phyloP scores from a whole-genome alignment of 2,329 filamentous ascomycete species.

The Pseudocercospora vitis region DNA sequence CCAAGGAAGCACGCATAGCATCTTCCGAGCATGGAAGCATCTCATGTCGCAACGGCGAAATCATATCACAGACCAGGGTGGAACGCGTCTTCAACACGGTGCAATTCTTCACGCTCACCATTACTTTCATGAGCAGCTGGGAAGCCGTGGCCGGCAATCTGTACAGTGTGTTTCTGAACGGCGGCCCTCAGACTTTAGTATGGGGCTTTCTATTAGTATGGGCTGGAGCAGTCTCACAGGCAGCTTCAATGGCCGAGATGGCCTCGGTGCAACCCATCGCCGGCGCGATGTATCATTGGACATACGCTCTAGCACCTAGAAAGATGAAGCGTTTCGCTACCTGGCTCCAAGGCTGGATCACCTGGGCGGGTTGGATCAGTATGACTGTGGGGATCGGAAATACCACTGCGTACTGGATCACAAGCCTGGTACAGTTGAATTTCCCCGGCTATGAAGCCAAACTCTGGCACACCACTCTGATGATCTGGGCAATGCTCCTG shows the following conservation, averaged over 20 bases:
- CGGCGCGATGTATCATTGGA: slow-evolving; percentile 34
- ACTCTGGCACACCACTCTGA: slow-evolving; percentile 43
- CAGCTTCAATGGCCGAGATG: slow-evolving; percentile 31
- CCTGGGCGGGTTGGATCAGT: slow-evolving; percentile 45
- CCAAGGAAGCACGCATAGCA: slow-evolving; percentile 10
- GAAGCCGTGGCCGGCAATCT: slow-evolving; percentile 30
- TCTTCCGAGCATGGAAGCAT: slow-evolving; percentile 3
- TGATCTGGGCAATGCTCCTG: slow-evolving; percentile 42
- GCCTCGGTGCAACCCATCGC: slow-evolving; percentile 32
- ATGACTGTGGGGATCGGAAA: slow-evolving; percentile 32
- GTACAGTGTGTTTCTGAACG: slow-evolving; percentile 28
- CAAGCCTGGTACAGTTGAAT: slow-evolving; percentile 37
- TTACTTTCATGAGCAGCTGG: slow-evolving; percentile 32
- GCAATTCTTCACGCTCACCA: slow-evolving; percentile 29
- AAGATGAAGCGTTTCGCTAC: slow-evolving; percentile 29
- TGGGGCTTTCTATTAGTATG: slow-evolving; percentile 31
- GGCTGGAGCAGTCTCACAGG: slow-evolving; percentile 27
- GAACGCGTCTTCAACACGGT: slow-evolving; percentile 30
- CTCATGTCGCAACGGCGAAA: slow-evolving; percentile 9
- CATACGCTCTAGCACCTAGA: slow-evolving; percentile 26
- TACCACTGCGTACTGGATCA: slow-evolving; percentile 40
- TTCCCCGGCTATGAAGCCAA: slow-evolving; percentile 38
- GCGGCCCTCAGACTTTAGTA: slow-evolving; percentile 29
- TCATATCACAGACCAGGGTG: slow-evolving; percentile 20
- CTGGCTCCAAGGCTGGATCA: slow-evolving; percentile 43